Evolutionary conservation across 2,329 filamentous ascomycete species (phyloP).

Genomic region (Colletotrichum nymphaeae): DNA sequence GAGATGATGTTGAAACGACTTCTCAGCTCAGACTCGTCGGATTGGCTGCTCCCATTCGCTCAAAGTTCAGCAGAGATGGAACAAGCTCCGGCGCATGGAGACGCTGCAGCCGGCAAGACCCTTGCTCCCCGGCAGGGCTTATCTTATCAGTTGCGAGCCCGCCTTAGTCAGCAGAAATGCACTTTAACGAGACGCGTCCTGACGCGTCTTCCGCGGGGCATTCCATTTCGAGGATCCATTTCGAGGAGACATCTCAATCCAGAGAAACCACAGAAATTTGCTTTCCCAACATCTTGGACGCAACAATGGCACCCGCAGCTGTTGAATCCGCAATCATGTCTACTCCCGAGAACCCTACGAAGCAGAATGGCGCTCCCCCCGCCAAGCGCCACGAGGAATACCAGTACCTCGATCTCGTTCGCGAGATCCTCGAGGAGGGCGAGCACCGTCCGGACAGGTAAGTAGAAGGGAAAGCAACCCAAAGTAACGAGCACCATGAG

Average conservation of each 20-base stretch:
- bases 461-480: neutral
- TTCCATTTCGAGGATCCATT: neutral
- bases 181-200: conserved; percentile 29
- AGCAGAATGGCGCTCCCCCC: conserved; percentile 9
- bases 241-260: neutral
- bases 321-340: conserved; percentile 18
- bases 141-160: neutral
- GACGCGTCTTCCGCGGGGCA: conserved; percentile 23
- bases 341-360: conserved; percentile 4
- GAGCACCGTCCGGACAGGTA: conserved; percentile 91
- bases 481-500: conserved; percentile 7
- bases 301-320: conserved; percentile 23
- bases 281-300: neutral
- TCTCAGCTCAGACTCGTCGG: conserved; percentile 20
- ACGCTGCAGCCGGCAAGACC: conserved; percentile 14
- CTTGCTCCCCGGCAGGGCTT: neutral
- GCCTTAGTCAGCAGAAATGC: conserved; percentile 26
- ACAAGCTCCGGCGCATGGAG: conserved; percentile 23
- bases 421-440: conserved; percentile 82
- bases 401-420: conserved; percentile 92
- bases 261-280: neutral
- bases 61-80: conserved; percentile 22
- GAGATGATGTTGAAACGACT: conserved; percentile 27
- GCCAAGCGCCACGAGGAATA: conserved; percentile 79
- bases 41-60: conserved; percentile 10